These are phyloP conservation scores for Zasmidium angulare DNA, from an alignment of 2,329 filamentous ascomycete genomes.

Conservation along the genomic window DNA sequence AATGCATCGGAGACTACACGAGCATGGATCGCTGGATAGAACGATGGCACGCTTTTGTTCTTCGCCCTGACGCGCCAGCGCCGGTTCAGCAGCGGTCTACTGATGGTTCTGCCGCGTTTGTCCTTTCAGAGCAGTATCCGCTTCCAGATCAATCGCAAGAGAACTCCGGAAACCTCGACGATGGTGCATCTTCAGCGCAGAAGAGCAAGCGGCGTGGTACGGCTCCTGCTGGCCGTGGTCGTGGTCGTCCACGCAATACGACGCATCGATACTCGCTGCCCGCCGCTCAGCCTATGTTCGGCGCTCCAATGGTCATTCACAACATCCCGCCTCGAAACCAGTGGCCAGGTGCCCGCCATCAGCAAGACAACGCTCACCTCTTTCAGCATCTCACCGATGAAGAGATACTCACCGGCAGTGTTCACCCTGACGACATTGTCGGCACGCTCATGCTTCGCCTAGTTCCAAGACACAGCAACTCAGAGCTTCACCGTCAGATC, in stretches of 20 bases:
- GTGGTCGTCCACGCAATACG: no score
- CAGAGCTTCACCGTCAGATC: neutral
- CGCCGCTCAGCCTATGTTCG: no score
- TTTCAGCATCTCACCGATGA: neutral
- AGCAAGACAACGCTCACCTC: neutral
- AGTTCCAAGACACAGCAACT: neutral
- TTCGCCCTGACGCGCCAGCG: neutral
- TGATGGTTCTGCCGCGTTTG: neutral
- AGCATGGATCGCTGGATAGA: neutral
- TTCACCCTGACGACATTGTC: constrained; percentile 1
- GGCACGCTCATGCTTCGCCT: constrained; percentile 3
- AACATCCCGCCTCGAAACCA: neutral
- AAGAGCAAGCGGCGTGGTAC: neutral
- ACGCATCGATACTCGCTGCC: no score
- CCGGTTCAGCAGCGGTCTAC: neutral
- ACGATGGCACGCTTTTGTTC: neutral
- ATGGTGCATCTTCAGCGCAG: neutral
- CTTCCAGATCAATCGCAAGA: neutral
- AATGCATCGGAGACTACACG: neutral
- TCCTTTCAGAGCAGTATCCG: neutral
- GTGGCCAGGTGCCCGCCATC: neutral
- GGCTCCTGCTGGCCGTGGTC: no score
- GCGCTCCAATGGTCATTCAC: no score
- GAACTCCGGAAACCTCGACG: neutral
- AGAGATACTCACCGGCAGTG: neutral